Base-by-base conservation (phyloP, 805 yeast species). In the Saccharomyces mikatae region DNA sequence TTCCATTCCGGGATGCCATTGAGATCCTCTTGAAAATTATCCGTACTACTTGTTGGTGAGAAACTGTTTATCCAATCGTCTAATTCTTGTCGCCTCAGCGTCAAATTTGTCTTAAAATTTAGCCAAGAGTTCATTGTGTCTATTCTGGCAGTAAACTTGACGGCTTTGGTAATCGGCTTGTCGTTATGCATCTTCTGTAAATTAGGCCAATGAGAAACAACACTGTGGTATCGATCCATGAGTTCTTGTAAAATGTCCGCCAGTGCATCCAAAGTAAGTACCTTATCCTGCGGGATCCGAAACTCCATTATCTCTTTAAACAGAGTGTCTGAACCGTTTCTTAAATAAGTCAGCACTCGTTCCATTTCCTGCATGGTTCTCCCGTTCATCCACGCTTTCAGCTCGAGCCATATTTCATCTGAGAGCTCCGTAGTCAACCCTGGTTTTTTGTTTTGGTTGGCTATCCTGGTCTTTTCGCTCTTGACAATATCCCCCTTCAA, bases 401-500 rank as follows among this genome's bases (percentile, higher is more conserved):
- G 79, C 26, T 92, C 96, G 53, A 88, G 71, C 99, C 99, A 94
- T 41, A 89, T 72, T 59, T 82, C 85, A 54, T 66, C 67, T 28
- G 61, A 57, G 27, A 58, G 56, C 26, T 62, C 61, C 13, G 57
- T 58, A 22, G 59, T 63, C 5, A 75, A 56, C 62, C 67, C 62
- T 3, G 62, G 58, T 36, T 60, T 61, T 49, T 62, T 65, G 13
- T 60, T 60, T 54, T 76, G 83, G 52, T 78, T 80, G 14, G 80
- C 82, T 53, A 87, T 76, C 69, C 84, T 84, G 3, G 88, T 84
- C 71, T 92, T 94, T 65, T 94, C 99, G 11, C 92, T 85, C 36
- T 86, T 80, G 22, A 94, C 90, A 52, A 94, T 96, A 69, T 94
- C 98, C 61, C 99, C 98, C 2, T 95, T 92, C 36, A 94, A 78